Evolutionary conservation across 208 protist species (phyloP), one percentile per base, ranked within the genome.

Genomic region (Leishmania braziliensis): DNA sequence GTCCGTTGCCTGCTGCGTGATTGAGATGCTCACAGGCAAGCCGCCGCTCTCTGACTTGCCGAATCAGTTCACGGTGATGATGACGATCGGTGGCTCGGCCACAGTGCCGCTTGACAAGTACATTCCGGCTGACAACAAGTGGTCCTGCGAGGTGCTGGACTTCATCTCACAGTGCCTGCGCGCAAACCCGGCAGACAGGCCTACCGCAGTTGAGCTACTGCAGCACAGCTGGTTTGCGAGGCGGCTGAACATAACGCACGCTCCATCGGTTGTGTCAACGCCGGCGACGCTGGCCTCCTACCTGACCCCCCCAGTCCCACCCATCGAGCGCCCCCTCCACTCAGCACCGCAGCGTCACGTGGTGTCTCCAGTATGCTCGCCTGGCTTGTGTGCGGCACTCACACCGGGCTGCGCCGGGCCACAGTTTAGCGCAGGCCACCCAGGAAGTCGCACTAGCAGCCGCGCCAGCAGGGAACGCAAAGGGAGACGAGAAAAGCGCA

Each of bases 1-100:
- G 96, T 95, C 91, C n/a, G 85, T 97, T 20, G 97, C 90, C 16
- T 98, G 95, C 86, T 96, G 92, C 69, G 90, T 98, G 29, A 92
- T 98, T 79, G 93, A 98, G 86, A 98, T 98, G 95, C 80, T 98
- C 23, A 91, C 92, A 3, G 92, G 92, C 39, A 79, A 68, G 56
- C 89, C 92, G 43, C 94, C 94, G 10, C 86, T 96, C 56, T 80
- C 91, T 29, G 78, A 87, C 63, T 66, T 97, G 8, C 79, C 79
- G 71, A 96, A 93, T 63, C 92, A 95, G 83, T 96, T 93, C 87
- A 74, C 77, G 68, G 87, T 95, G 48, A 95, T 97, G 91, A 92
- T 97, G 89, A 46, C 85, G n/a, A 88, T 97, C 26, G 92, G 91
- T 3, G 80, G 91, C 77, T 84, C 82, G 1, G 79, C 87, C 36